Conservation (phyloP, 176 grass and related monocot species). For the Areca catechu region DNA sequence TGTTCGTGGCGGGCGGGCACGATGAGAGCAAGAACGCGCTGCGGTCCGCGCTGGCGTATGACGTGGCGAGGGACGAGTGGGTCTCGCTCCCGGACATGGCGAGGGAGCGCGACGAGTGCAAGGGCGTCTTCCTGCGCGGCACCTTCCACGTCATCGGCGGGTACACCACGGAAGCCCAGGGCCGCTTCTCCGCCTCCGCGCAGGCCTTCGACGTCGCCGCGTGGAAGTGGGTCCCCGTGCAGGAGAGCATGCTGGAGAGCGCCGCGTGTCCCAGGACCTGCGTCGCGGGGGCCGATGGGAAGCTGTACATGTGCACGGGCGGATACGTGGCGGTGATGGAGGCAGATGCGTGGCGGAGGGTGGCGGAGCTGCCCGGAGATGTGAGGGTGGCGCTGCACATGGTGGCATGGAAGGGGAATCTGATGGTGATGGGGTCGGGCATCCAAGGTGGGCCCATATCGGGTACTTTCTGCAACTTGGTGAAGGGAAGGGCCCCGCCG, state of each 20-base stretch:
- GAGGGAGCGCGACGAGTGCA: slow-evolving; percentile 67
- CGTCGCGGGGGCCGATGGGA: slow-evolving; percentile 13
- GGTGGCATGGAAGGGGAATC: slow-evolving; percentile 15
- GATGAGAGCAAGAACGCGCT: slow-evolving; percentile 93
- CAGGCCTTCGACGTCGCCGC: slow-evolving; percentile 50
- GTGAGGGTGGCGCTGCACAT: slow-evolving; percentile 29
- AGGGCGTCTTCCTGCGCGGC: slow-evolving; percentile 43
- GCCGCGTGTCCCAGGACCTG: slow-evolving; percentile 42
- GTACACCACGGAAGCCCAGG: slow-evolving; percentile 72
- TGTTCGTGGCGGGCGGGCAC: slow-evolving; percentile 85
- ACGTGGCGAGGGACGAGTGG: slow-evolving; percentile 50
- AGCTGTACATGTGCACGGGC: slow-evolving; percentile 54
- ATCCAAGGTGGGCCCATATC: slow-evolving; percentile 42
- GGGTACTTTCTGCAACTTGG: slow-evolving; percentile 29
- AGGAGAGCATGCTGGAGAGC: slow-evolving; percentile 32
- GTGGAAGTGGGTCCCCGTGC: slow-evolving; percentile 25
- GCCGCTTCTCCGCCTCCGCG: slow-evolving; percentile 38
- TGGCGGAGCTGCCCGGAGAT: slow-evolving; percentile 55
- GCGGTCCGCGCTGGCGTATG: slow-evolving; percentile 58
- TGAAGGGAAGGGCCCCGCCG: slow-evolving; percentile 5
- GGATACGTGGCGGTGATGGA: slow-evolving; percentile 38
- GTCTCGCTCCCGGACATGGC: slow-evolving; percentile 57
- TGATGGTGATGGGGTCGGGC: slow-evolving; percentile 50
- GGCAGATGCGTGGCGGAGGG: slow-evolving; percentile 25
- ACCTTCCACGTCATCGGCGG: slow-evolving; percentile 67